A percentile compares a stretch with the other conserved stretches of the same genome.
Conservation (phyloP, 768 basidiomycete species). For the Russula earlei region DNA sequence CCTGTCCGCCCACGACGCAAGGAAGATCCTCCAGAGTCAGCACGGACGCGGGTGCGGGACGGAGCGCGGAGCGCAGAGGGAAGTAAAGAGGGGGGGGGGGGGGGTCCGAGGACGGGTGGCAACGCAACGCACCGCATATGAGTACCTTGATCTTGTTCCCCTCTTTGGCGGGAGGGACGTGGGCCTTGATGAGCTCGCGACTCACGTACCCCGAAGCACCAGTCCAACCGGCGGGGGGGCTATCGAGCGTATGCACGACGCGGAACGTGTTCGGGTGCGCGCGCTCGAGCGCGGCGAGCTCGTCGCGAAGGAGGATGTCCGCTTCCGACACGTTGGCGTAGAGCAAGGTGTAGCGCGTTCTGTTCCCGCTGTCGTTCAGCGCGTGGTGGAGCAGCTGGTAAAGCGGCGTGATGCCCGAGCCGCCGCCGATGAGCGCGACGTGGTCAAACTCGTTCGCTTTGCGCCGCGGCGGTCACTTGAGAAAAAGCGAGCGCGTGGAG, state of each 20-base stretch:
- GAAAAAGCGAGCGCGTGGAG: not conserved
- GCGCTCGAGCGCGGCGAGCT: slow-evolving; percentile 60
- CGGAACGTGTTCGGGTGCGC: slow-evolving; percentile 65
- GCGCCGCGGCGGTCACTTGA: not conserved
- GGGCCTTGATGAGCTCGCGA: slow-evolving; percentile 59
- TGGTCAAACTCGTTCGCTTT: slow-evolving; percentile 76
- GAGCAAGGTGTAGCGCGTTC: slow-evolving; percentile 88
- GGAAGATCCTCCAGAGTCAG: not conserved
- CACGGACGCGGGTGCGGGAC: not conserved
- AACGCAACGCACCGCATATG: slow-evolving; percentile 70
- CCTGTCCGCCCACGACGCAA: slow-evolving; percentile 32
- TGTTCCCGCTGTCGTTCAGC: slow-evolving; percentile 64
- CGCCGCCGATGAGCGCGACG: slow-evolving; percentile 86
- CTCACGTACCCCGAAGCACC: slow-evolving; percentile 70
- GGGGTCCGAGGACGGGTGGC: no score
- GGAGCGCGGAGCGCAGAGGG: not conserved
- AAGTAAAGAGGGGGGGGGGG: not conserved
- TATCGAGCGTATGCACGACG: slow-evolving; percentile 81
- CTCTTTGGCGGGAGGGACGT: slow-evolving; percentile 53
- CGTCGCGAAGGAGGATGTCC: slow-evolving; percentile 82
- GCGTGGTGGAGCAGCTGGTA: slow-evolving; percentile 77
- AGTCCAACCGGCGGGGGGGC: slow-evolving; percentile 57
- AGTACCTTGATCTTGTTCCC: slow-evolving; percentile 82
- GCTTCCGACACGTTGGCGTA: slow-evolving; percentile 85
- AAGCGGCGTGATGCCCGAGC: slow-evolving; percentile 85